Conservation (phyloP, 495 filamentous ascomycete species). For the Neurospora sp. region DNA sequence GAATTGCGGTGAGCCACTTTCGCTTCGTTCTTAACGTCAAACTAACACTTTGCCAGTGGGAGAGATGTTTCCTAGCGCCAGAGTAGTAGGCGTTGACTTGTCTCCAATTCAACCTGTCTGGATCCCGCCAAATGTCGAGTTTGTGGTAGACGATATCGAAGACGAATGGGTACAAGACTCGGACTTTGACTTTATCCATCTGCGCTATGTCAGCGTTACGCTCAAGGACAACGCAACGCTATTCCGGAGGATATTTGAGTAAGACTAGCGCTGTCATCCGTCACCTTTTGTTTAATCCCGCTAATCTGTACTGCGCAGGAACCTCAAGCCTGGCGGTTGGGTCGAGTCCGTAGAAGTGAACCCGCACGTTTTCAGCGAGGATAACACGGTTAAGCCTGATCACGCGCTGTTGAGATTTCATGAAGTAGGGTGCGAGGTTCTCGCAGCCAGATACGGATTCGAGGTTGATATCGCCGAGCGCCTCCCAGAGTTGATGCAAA, state of each 20-base stretch:
- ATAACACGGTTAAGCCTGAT: slow-evolving; percentile 36
- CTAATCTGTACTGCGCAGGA: slow-evolving; percentile 17
- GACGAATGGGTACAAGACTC: slow-evolving; percentile 39
- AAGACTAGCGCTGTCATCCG: slow-evolving; percentile 2
- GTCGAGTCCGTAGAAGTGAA: slow-evolving; percentile 49
- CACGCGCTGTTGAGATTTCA: slow-evolving; percentile 36
- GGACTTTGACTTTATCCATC: slow-evolving; percentile 45
- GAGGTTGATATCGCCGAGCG: slow-evolving; percentile 30
- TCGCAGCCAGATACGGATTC: slow-evolving; percentile 31
- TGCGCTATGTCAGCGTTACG: slow-evolving; percentile 30
- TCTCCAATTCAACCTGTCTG: slow-evolving; percentile 50
- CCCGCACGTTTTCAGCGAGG: slow-evolving; percentile 41
- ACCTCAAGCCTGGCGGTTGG: slow-evolving; percentile 55
- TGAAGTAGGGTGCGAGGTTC: slow-evolving; percentile 15
- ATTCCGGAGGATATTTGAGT: slow-evolving; percentile 24
- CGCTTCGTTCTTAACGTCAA: background rate
- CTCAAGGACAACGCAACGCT: slow-evolving; percentile 37
- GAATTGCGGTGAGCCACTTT: slow-evolving; percentile 2
- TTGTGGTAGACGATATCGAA: slow-evolving; percentile 53
- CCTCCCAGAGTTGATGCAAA: slow-evolving; percentile 25
- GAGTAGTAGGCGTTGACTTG: slow-evolving; percentile 54
- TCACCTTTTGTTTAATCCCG: background rate
- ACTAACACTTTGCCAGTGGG: slow-evolving; percentile 29
- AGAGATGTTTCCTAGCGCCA: slow-evolving; percentile 43
- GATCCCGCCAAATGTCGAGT: slow-evolving; percentile 47